Base-by-base conservation (phyloP, 1,284 basidiomycete species). In the Apiotrichum mycotoxinovorans region DNA sequence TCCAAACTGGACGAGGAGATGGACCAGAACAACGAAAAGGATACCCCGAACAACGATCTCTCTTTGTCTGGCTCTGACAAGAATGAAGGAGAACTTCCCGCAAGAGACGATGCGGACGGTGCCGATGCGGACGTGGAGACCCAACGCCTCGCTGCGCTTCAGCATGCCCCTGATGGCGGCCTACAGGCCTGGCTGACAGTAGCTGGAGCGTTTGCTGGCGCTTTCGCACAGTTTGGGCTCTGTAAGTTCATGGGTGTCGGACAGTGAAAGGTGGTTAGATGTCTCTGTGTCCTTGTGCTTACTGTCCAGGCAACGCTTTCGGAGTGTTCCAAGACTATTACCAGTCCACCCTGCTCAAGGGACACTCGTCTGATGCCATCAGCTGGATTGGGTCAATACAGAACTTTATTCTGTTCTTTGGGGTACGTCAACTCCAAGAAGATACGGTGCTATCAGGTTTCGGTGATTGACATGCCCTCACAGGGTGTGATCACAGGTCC, bases 331-430 rank as follows among this genome's bases (percentile, higher is more conserved):
- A 68, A 50, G 54, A 37, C 3, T 69, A 70, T 61, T 65, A 71
- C 63, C 57, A 65, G 40, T 59, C 50, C 20, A 35, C 51, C 12
- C 53, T 55, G 4, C 68, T 70, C 26, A 42, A 55, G 0, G 42
- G 52, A 4, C 44, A 67, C 41, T 37, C 58, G 17, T 30, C 67
- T 1, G 67, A 67, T 23, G 56, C 53, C n/a, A 71, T 73, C 41
- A 82, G 86, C 18, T 88, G 87, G 87, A 85, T 88, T 51, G 87
- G 87, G 0, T 86, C 85, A 0, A 75, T 87, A 42, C 85, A 87
- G 71, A 81, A 61, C 78, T 83, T 77, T 63, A 80, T 65, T 75
- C 82, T 65, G 71, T 79, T 68, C 70, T 52, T 58, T 0, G 80
- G 60, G 18, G 41, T 42, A 20, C 10, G 41, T 42, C 3, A 7